Base-by-base conservation (phyloP, 768 basidiomycete species). In the Lactifluus volemus region DNA sequence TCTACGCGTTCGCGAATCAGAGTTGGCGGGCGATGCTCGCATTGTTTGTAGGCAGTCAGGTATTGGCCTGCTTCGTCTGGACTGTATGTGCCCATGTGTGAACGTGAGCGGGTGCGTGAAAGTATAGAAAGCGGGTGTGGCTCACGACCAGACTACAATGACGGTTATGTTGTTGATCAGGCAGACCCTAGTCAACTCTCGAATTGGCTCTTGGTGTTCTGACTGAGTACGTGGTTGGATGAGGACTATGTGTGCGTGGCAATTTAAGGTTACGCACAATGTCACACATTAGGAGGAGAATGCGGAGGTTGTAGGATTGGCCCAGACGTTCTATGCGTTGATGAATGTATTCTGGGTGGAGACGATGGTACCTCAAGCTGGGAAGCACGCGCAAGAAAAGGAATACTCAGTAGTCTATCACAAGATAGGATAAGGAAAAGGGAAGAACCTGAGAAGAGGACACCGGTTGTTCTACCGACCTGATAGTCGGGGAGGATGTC, bases 321-420 rank as follows among this genome's bases (percentile, higher is more conserved):
- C 87, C 89, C 19, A 99, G 83, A 66, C 85, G 87, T 68, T 92
- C 88, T 60, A 99, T 93, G 12, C 97, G 86, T 53, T 82, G 81
- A 71, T 92, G 91, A 59, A 99, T 86, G 71, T 99, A 99, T 72
- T 98, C 97, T 14, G 97, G 97, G 72, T 98, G 97, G 14, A 99
- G 81, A 53, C 95, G 88, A 68, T 98, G 95, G 67, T 98, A 98
- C 68, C 85, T 89, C 65, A 98, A 72, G 70, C 97, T 98, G 62
- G 2, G 32, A 34, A 6, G 32, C 32, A 34, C 32, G 32, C 21
- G 19, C 36, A 9, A 9, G 2, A 21, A 17, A 17, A 59, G 21
- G 49, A 54, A 34, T 34, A 34, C 32, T 36, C 5, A 54, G 49
- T 39, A 2, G 36, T 21, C 17, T 10, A 19, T 36, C 1, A 21